Evolutionary conservation across 2,329 filamentous ascomycete genomes (phyloP), one percentile per base, ranked within the genome.

Genomic region (Parascedosporium putredinis): DNA sequence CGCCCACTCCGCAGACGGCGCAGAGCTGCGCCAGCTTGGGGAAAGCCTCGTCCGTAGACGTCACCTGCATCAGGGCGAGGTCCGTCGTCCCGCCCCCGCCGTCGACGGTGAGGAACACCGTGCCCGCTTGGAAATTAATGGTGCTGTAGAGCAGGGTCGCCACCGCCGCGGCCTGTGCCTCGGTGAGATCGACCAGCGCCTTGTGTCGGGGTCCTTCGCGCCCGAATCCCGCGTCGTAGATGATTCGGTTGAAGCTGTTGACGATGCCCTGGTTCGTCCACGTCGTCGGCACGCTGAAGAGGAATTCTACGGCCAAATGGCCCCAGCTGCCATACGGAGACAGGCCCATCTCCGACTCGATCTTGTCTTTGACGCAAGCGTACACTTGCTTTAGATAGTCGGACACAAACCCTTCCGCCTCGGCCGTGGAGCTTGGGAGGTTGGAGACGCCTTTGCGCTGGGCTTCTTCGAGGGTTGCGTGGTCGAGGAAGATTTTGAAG

Each of bases 281-380:
- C 0, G 76, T 79, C 1, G 76, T 79, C 0, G 76, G 76, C 1
- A 78, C 74, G 43, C 72, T 75, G 60, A 79, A 79, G 7, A 78
- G 60, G 55, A 78, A 80, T 34, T 73, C 68, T 2, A 79, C 69
- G 0, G 61, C 62, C 49, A 74, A 65, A 34, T 58, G 59, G n/a
- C 56, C 57, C 73, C 73, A 76, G 9, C 68, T 67, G 2, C 61
- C 60, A 49, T 38, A 58, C 24, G 57, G 47, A 3, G 64, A 61
- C 23, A 63, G 61, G 0, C 68, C 70, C 4, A 66, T 62, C 44
- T 69, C 63, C 18, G 59, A 62, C 56, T 64, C 68, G 12, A 73
- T 65, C 0, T 64, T 68, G 33, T 71, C 67, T 50, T 70, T 71
- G 42, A 76, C 60, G 53, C 78, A 71, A 4, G 58, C 54, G 53